Conservation (phyloP, 2,329 filamentous ascomycete species). For the Apiospora phragmitis region DNA sequence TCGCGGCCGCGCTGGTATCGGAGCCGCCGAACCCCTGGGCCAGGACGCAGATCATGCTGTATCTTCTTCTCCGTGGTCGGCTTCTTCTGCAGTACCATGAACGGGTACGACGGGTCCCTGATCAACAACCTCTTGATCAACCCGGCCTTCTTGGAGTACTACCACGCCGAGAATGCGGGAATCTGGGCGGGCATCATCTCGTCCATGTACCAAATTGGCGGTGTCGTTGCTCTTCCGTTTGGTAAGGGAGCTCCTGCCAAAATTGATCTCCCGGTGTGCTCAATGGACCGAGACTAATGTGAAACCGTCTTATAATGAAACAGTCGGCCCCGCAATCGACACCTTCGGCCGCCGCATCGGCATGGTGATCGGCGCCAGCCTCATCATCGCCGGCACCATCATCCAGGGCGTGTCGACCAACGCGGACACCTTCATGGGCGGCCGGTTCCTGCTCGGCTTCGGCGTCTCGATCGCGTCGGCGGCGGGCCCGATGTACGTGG, state of each 20-base stretch:
- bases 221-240: constrained; percentile 47
- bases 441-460: constrained; percentile 64
- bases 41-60: constrained; percentile 40
- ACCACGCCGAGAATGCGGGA: constrained; percentile 41
- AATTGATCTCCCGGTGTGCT: too few species aligned
- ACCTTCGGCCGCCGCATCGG: constrained; percentile 47
- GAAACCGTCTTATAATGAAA: constrained; percentile 36
- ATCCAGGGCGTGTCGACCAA: constrained; percentile 43
- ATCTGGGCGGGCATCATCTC: constrained; percentile 51
- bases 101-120: constrained; percentile 52
- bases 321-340: constrained; percentile 48
- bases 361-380: constrained; percentile 45
- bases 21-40: constrained; percentile 48
- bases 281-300: neutral
- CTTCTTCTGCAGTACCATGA: constrained; percentile 53
- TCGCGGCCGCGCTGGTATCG: constrained; percentile 54
- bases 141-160: constrained; percentile 40
- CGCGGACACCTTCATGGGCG: constrained; percentile 49
- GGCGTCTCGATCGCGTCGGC: constrained; percentile 48
- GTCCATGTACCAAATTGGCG: constrained; percentile 47
- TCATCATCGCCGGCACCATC: constrained; percentile 46
- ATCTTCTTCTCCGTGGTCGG: constrained; percentile 46
- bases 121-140: constrained; percentile 50
- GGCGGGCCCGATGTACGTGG: constrained; percentile 48
- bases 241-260: too few species aligned